A percentile compares a stretch with the other conserved stretches of the same genome.
These are phyloP conservation scores for Plicaturopsis crispa DNA, from an alignment of 768 basidiomycete genomes.

Conservation along the genomic window DNA sequence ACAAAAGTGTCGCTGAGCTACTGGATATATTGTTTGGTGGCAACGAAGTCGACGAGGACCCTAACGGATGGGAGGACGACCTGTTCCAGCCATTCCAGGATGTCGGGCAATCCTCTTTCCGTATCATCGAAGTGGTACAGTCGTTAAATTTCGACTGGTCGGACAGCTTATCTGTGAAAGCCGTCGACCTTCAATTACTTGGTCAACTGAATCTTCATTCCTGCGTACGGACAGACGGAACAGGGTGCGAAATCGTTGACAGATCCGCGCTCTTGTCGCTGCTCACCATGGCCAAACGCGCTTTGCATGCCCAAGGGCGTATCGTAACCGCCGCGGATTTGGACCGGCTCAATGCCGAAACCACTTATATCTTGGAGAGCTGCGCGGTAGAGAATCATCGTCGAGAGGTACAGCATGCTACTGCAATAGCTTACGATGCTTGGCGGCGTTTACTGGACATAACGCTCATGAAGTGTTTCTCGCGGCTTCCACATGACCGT, in stretches of 20 bases:
- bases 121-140: slow-evolving; percentile 84
- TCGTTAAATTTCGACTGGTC: slow-evolving; percentile 86
- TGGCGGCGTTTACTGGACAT: slow-evolving; percentile 86
- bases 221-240: slow-evolving; percentile 59
- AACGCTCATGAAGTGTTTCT: slow-evolving; percentile 80
- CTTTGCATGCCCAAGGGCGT: slow-evolving; percentile 60
- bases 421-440: slow-evolving; percentile 64
- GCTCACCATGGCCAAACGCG: slow-evolving; percentile 51
- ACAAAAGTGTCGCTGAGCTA: slow-evolving; percentile 65
- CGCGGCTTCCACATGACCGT: slow-evolving; percentile 70
- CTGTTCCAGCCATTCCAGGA: slow-evolving; percentile 55
- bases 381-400: slow-evolving; percentile 86
- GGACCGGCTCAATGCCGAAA: slow-evolving; percentile 64
- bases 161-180: slow-evolving; percentile 57
- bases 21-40: slow-evolving; percentile 78
- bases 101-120: slow-evolving; percentile 74
- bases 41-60: slow-evolving; percentile 38
- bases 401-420: slow-evolving; percentile 68
- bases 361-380: slow-evolving; percentile 70
- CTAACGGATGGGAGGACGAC: slow-evolving; percentile 35
- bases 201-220: slow-evolving; percentile 58
- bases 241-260: slow-evolving; percentile 82
- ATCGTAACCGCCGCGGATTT: slow-evolving; percentile 55
- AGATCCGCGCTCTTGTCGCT: slow-evolving; percentile 61
- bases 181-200: slow-evolving; percentile 58